Evolutionary conservation across 441 rosid genomes (phyloP).

Genomic region (Gossypium lobatum): DNA sequence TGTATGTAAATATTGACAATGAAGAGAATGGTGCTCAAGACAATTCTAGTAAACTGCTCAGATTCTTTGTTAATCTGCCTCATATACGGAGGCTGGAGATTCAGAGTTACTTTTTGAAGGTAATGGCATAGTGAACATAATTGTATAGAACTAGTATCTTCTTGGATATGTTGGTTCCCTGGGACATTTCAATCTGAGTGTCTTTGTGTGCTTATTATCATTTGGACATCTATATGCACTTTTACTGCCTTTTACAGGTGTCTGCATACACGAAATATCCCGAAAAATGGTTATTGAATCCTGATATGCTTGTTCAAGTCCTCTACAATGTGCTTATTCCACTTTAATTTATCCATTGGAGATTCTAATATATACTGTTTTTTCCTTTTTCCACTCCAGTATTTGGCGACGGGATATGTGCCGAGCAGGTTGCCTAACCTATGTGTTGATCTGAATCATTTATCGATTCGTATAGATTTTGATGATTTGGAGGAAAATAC

Average conservation of each 20-base stretch:
- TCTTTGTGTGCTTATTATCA: neutral
- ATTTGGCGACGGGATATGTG: conserved; percentile 48
- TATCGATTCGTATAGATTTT: conserved; percentile 60
- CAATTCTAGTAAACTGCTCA: conserved; percentile 48
- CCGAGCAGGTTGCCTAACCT: conserved; percentile 50
- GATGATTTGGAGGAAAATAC: conserved; percentile 50
- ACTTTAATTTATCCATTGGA: neutral
- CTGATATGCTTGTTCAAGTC: neutral
- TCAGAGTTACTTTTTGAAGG: conserved; percentile 70
- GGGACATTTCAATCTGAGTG: neutral
- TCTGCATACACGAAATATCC: neutral
- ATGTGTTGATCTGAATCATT: conserved; percentile 55
- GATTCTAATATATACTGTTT: conserved; percentile 10
- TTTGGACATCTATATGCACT: neutral
- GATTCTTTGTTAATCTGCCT: conserved; percentile 60
- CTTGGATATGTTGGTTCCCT: neutral
- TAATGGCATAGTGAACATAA: conserved; percentile 12
- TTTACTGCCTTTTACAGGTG: neutral
- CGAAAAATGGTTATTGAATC: neutral
- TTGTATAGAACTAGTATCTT: neutral
- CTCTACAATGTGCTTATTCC: neutral
- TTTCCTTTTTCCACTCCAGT: conserved; percentile 34
- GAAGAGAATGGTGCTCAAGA: conserved; percentile 23
- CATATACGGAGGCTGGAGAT: conserved; percentile 67
- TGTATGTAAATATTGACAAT: conserved; percentile 41